Evolutionary conservation across 495 filamentous ascomycete genomes (phyloP).

Genomic region (Aspergillus diversus): DNA sequence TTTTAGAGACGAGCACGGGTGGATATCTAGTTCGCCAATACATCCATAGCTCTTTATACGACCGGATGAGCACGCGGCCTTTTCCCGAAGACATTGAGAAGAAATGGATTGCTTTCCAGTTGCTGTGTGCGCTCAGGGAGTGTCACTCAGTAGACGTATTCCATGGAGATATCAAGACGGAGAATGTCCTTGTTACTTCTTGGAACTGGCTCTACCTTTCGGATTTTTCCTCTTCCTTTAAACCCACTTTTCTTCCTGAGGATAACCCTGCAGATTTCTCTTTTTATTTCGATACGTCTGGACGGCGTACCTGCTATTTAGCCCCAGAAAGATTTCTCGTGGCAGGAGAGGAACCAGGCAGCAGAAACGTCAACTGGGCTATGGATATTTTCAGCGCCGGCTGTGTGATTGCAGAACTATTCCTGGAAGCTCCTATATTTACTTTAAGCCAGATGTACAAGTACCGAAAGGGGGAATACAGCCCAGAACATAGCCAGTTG

Average conservation of each 20-base stretch:
- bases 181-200: conserved; percentile 94
- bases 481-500: conserved; percentile 77
- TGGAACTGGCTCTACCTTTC: conserved; percentile 99
- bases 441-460: conserved; percentile 91
- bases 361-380: conserved; percentile 76
- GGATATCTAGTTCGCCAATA: conserved; percentile 97
- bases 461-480: conserved; percentile 90
- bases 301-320: conserved; percentile 90
- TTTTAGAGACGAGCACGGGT: conserved; percentile 85
- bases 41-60: conserved; percentile 95
- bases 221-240: conserved; percentile 95
- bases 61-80: conserved; percentile 93
- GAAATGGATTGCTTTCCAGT: conserved; percentile 97
- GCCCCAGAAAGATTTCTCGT: conserved; percentile 90
- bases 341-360: conserved; percentile 66
- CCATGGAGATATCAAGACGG: conserved; percentile 98
- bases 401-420: conserved; percentile 96
- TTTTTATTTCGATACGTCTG: conserved; percentile 95
- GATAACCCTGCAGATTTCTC: conserved; percentile 98
- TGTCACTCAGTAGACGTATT: conserved; percentile 89
- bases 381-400: conserved; percentile 99
- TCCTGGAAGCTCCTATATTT: conserved; percentile 94
- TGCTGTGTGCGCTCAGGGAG: conserved; percentile 89
- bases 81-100: conserved; percentile 98
- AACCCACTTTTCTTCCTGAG: conserved; percentile 91